Conservation (phyloP, 2,329 filamentous ascomycete species). For the Grosmannia serpens region DNA sequence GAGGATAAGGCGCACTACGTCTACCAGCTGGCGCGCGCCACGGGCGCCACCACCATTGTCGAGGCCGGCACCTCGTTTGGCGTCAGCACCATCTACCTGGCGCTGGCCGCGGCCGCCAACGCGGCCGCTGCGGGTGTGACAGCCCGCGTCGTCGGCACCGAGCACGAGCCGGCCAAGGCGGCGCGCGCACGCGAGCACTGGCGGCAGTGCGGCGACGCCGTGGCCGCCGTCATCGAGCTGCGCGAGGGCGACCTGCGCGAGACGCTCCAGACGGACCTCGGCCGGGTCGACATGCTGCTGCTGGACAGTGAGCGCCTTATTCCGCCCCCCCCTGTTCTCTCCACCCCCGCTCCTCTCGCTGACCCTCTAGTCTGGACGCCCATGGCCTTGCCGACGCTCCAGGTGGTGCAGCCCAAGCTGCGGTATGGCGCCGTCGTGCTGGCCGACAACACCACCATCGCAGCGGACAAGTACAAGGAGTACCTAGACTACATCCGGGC, state of each 20-base stretch:
- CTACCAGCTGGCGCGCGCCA: constrained; percentile 40
- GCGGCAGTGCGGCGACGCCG: constrained; percentile 34
- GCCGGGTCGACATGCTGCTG: constrained; percentile 42
- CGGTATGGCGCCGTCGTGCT: constrained; percentile 27
- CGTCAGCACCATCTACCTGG: constrained; percentile 51
- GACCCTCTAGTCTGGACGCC: constrained; percentile 16
- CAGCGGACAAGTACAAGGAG: constrained; percentile 24
- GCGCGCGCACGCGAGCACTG: constrained; percentile 39
- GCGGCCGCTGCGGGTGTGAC: constrained; percentile 12
- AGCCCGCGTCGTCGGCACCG: constrained; percentile 42
- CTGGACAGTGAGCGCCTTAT: constrained; percentile 41
- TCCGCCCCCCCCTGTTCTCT: background rate
- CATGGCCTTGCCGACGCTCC: constrained; percentile 23
- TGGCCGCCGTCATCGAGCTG: constrained; percentile 41
- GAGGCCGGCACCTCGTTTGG: constrained; percentile 53
- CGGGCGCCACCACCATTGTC: constrained; percentile 37
- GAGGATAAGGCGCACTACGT: constrained; percentile 44
- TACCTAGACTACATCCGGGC: constrained; percentile 26
- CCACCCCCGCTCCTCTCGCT: background rate
- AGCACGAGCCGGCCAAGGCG: constrained; percentile 45
- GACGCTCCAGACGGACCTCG: constrained; percentile 36
- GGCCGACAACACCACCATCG: constrained; percentile 27
- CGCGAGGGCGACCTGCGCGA: constrained; percentile 45
- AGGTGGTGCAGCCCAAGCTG: constrained; percentile 22
- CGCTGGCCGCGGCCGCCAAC: constrained; percentile 42